Evolutionary conservation across 345 rosid species (phyloP).

Genomic region (Balakata baccata): DNA sequence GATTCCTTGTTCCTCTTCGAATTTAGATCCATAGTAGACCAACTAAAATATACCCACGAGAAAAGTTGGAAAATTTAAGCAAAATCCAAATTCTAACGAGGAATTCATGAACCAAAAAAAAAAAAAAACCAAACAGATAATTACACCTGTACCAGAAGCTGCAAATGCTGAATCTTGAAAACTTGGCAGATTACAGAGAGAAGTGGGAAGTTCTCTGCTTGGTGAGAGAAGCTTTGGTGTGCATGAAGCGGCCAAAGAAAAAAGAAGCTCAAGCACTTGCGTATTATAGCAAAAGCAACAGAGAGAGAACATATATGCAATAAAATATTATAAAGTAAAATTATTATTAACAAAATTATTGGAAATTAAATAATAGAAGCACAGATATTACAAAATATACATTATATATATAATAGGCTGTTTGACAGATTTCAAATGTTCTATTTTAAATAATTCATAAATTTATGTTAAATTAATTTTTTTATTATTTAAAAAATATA

Average conservation of each 20-base stretch:
- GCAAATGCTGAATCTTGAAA: neutral
- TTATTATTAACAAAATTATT: constrained; percentile 2
- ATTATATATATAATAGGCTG: too few relatives aligned
- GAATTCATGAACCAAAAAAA: neutral
- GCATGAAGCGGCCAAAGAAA: constrained; percentile 23
- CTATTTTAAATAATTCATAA: too few relatives aligned
- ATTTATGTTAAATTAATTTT: too few relatives aligned
- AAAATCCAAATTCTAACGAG: neutral
- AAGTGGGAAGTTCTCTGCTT: neutral
- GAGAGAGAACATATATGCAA: neutral
- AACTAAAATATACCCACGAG: neutral
- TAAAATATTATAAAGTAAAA: neutral
- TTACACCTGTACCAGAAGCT: neutral
- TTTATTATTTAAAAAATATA: too few relatives aligned
- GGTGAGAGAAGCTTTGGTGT: constrained; percentile 13
- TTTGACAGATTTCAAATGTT: too few relatives aligned
- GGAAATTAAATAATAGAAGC: neutral
- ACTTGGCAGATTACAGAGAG: neutral
- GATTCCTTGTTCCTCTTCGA: constrained; percentile 33
- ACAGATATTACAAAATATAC: too few relatives aligned
- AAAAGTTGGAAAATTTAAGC: neutral
- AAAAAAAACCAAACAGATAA: too few relatives aligned
- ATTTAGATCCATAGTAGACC: constrained; percentile 21
- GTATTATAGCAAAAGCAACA: constrained; percentile 28
- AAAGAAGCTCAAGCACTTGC: constrained; percentile 17